Conservation (phyloP, 345 rosid genomes). For the Noccaea caerulescens region DNA sequence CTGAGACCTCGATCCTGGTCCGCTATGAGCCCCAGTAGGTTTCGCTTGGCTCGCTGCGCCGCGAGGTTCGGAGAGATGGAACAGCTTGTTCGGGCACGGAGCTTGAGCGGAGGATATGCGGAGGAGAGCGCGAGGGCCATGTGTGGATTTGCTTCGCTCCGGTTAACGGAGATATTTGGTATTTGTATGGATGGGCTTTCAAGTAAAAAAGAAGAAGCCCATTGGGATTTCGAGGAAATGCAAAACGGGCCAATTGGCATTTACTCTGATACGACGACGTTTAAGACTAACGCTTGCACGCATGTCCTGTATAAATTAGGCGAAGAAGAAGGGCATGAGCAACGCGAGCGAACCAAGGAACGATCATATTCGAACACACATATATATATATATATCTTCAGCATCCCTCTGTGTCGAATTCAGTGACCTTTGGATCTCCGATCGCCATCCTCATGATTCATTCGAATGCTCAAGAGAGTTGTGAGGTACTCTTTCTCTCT, state of each 20-base stretch:
- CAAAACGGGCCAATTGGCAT: no score
- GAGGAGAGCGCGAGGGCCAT: constrained; percentile 37
- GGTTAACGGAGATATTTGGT: not conserved
- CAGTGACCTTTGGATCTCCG: not conserved
- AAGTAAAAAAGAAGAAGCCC: not conserved
- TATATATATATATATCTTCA: no score
- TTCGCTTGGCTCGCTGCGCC: constrained; percentile 56
- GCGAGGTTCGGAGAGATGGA: constrained; percentile 39
- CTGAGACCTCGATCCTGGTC: constrained; percentile 87
- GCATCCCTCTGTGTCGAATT: no score
- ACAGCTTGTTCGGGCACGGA: constrained; percentile 41
- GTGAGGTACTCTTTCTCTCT: constrained; percentile 2
- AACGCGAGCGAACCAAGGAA: not conserved
- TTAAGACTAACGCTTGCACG: no score
- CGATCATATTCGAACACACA: no score
- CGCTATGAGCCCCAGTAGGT: constrained; percentile 69
- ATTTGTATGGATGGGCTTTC: not conserved
- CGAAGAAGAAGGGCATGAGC: no score
- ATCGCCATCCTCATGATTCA: not conserved
- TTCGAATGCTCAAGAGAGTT: constrained; percentile 10
- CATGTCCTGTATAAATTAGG: no score
- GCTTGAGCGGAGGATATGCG: constrained; percentile 9
- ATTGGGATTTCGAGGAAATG: no score
- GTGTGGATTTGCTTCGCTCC: not conserved
- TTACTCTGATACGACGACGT: no score